A percentile compares a stretch with the other conserved stretches of the same genome.
Evolutionary conservation across 2,329 filamentous ascomycete species (phyloP).

Genomic region (Neonectria faginata): DNA sequence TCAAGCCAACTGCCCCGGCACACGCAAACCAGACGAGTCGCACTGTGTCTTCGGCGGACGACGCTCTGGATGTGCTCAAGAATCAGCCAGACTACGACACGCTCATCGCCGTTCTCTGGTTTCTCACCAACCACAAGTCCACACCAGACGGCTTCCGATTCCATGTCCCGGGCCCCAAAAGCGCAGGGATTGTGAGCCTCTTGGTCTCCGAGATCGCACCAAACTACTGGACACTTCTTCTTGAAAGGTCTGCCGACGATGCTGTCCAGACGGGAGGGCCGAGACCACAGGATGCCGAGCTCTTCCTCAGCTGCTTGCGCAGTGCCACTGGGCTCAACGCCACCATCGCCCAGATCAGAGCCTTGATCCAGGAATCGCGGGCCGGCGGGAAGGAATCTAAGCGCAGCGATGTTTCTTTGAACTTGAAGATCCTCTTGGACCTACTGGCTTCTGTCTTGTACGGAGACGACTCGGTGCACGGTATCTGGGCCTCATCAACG

Average conservation of each 20-base stretch:
- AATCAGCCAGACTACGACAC: constrained; percentile 71
- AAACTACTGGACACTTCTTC: constrained; percentile 81
- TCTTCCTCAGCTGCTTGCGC: constrained; percentile 73
- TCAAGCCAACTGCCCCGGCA: constrained; percentile 41
- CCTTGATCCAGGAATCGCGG: constrained; percentile 66
- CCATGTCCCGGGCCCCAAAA: constrained; percentile 68
- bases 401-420: constrained; percentile 57
- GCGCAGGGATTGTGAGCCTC: constrained; percentile 79
- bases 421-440: constrained; percentile 58
- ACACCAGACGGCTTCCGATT: constrained; percentile 41
- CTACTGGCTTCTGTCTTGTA: constrained; percentile 57
- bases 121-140: constrained; percentile 55
- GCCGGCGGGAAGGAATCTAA: constrained; percentile 52
- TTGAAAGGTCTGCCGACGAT: constrained; percentile 54
- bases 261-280: constrained; percentile 17
- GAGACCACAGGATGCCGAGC: constrained; percentile 53
- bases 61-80: constrained; percentile 70
- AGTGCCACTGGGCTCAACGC: constrained; percentile 84
- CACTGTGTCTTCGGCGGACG: constrained; percentile 53
- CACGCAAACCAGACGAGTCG: constrained; percentile 15
- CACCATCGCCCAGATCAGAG: constrained; percentile 75
- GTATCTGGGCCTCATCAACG: constrained; percentile 54
- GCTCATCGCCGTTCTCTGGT: constrained; percentile 64
- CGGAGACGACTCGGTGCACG: constrained; percentile 50
- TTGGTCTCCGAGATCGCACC: constrained; percentile 81